phyloP scores from a whole-genome alignment of 768 basidiomycete species.

The Pulveroboletus frians region DNA sequence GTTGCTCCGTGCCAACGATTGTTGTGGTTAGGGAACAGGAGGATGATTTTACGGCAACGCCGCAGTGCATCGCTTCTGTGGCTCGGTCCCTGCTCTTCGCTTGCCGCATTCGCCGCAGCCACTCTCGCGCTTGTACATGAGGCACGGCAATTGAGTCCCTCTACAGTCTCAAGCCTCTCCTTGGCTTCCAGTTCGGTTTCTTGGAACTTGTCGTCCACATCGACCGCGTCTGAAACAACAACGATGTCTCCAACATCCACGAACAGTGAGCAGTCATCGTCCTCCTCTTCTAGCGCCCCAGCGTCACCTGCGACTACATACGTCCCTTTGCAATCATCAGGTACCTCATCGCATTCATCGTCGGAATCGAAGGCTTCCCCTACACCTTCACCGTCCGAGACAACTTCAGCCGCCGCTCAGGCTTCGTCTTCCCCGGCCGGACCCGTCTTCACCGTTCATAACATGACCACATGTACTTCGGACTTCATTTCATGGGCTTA shows the following conservation, averaged over 20 bases:
- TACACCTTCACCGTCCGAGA: conserved; percentile 10
- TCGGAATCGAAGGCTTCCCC: conserved; percentile 4
- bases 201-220: not conserved
- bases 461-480: conserved; percentile 34
- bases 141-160: conserved; percentile 18
- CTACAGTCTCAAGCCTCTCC: not conserved
- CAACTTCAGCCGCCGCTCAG: conserved; percentile 14
- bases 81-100: conserved; percentile 4
- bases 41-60: conserved; percentile 4
- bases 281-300: conserved; percentile 6
- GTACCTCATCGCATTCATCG: not conserved
- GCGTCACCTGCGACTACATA: not conserved
- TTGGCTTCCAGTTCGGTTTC: conserved; percentile 8
- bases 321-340: not conserved
- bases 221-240: not conserved
- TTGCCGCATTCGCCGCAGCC: conserved; percentile 13
- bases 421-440: conserved; percentile 11
- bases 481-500: conserved; percentile 39
- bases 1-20: not conserved
- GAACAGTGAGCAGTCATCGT: conserved; percentile 12
- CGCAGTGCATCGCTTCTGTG: not conserved
- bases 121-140: conserved; percentile 12
- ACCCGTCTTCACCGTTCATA: conserved; percentile 23
- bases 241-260: conserved; percentile 15
- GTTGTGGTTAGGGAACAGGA: conserved; percentile 4